Percentiles rank a stretch among this genome's conserved stretches.
Conservation (phyloP, 1,284 basidiomycete species). For the Fomitopsis pinicola region DNA sequence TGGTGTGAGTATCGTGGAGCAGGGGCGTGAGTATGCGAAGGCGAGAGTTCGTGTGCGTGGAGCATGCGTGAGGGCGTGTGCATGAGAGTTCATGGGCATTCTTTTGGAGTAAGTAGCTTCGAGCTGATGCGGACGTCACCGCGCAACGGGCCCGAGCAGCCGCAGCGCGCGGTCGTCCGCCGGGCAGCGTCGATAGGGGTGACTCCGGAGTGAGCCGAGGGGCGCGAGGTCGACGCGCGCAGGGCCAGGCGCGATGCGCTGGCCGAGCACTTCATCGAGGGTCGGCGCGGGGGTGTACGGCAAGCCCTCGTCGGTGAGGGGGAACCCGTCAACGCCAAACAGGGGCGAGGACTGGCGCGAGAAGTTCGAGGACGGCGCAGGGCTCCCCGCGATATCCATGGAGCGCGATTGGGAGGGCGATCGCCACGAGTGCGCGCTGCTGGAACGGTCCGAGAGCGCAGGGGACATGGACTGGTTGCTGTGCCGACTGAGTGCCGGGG, state of each 20-base stretch:
- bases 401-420: constrained; percentile 4
- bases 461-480: constrained; percentile 16
- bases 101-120: background rate
- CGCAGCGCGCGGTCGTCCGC: constrained; percentile 59
- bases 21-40: background rate
- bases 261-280: constrained; percentile 6
- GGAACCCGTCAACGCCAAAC: constrained; percentile 11
- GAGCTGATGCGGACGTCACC: constrained; percentile 4
- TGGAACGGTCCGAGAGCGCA: constrained; percentile 17
- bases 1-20: background rate
- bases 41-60: background rate
- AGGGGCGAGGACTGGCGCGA: constrained; percentile 5
- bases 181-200: constrained; percentile 58
- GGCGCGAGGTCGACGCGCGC: constrained; percentile 42
- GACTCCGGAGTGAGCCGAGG: constrained; percentile 46
- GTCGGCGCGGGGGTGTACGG: constrained; percentile 20
- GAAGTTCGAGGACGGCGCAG: constrained; percentile 10
- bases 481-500: background rate
- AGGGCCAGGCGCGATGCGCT: constrained; percentile 5
- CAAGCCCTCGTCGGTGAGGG: constrained; percentile 17
- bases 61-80: background rate
- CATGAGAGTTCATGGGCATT: background rate
- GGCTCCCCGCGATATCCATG: background rate
- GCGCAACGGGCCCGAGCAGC: constrained; percentile 31
- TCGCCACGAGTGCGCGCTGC: constrained; percentile 5